These are phyloP conservation scores for Leccinum disarticulatum DNA, from an alignment of 768 basidiomycete genomes.

Conservation along the genomic window DNA sequence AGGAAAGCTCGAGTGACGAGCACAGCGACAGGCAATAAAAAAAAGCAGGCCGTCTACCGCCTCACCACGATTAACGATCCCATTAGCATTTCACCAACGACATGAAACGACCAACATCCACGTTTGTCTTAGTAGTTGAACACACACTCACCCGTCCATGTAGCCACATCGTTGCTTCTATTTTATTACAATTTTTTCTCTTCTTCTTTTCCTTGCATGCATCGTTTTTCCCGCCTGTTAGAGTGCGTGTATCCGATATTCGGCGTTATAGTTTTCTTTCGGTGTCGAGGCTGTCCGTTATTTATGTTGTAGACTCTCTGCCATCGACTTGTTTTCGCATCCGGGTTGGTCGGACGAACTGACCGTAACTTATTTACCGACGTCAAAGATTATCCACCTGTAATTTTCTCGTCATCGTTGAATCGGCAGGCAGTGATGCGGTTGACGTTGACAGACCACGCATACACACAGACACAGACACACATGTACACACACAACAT, in stretches of 20 bases:
- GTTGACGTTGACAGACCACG: neutral
- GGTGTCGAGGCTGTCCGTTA: neutral
- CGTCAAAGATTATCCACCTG: slow-evolving; percentile 14
- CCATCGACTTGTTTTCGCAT: slow-evolving; percentile 19
- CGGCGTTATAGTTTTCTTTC: neutral
- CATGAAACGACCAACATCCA: slow-evolving; percentile 6
- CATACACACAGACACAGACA: neutral
- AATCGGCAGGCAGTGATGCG: neutral
- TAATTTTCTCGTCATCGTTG: slow-evolving; percentile 5
- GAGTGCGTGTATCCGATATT: slow-evolving; percentile 21
- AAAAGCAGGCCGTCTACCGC: slow-evolving; percentile 18
- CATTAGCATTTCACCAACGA: slow-evolving; percentile 6
- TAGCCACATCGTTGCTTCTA: slow-evolving; percentile 9
- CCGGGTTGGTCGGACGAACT: slow-evolving; percentile 4
- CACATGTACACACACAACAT: neutral
- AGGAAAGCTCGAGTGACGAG: slow-evolving; percentile 47
- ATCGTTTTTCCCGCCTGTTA: neutral
- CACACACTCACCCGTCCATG: slow-evolving; percentile 5
- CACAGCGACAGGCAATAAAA: slow-evolving; percentile 39
- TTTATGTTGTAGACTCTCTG: slow-evolving; percentile 17
- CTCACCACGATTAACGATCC: slow-evolving; percentile 10
- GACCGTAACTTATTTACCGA: slow-evolving; percentile 14
- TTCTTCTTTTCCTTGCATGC: slow-evolving; percentile 3
- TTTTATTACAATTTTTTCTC: neutral
- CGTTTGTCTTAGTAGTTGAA: neutral